Evolutionary conservation across 192 early-diverging fungal species (phyloP), one percentile per base, ranked within the genome.

Genomic region (Coemansia aciculifera): DNA sequence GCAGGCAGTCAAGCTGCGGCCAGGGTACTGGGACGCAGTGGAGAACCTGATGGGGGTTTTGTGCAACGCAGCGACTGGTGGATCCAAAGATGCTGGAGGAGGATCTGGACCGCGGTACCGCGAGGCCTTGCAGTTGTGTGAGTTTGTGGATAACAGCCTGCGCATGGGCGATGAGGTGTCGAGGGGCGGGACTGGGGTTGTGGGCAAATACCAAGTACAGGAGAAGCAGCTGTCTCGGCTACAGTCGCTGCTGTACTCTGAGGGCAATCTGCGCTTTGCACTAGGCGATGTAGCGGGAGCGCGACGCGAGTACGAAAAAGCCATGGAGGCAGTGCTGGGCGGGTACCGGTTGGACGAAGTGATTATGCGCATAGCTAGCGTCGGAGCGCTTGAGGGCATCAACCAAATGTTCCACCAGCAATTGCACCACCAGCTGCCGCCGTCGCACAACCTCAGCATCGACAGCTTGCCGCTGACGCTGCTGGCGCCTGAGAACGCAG

Each of bases 1-100:
- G 79, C 82, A 81, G 15, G 94, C 94, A 1, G 92, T 96, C 59
- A 72, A 85, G 64, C 84, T 94, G 64, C 79, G 94, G 13, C 94
- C 94, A 1, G 91, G 91, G 9, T 96, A 96, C 79, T 96, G 93
- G 93, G 94, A 96, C 65, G 94, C 93, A 5, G 90, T 90, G 24
- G 91, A 94, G 71, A 95, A 95, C 66, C 83, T 96, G 37, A 89
- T 95, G 36, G 91, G 91, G 17, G 87, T 94, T 27, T 76, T 95
- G 42, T 93, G 91, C 78, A 78, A 72, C 43, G 51, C 64, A 9
- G 17, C 69, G 10, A 17, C 40, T 59, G 60, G 67, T 40, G n/a
- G 56, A 15, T 23, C 42, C 37, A 67, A 23, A 10, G 46, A 49
- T 48, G 17, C 59, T 3, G 42, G 44, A 15, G 48, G 49, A 3